These are phyloP conservation scores for Termitomyces sp. DNA, from an alignment of 768 basidiomycete genomes.

Conservation along the genomic window DNA sequence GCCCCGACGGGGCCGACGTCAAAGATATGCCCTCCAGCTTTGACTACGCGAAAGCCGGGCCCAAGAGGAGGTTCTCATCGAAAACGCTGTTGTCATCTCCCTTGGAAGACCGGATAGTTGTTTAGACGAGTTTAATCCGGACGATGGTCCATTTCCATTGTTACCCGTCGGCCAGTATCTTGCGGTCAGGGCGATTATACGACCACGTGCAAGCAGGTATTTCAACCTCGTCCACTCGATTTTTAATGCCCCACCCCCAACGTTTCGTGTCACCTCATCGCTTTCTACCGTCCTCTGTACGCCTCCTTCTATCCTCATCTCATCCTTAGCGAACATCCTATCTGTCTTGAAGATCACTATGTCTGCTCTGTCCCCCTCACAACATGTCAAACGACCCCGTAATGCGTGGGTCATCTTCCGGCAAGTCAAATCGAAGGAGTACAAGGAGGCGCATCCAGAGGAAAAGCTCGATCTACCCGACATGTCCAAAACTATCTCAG, in stretches of 20 bases:
- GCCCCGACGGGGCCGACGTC: not conserved
- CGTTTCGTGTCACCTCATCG: not conserved
- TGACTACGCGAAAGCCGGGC: not conserved
- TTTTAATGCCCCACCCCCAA: not conserved
- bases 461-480: not conserved
- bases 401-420: not conserved
- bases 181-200: not conserved
- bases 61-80: not conserved
- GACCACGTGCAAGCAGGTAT: not conserved
- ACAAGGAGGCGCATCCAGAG: not conserved
- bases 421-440: not conserved
- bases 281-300: not conserved
- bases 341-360: not conserved
- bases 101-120: not conserved
- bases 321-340: not conserved
- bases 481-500: not conserved
- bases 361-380: not conserved
- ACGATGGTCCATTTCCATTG: not conserved
- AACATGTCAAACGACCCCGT: not conserved
- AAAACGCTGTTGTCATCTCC: not conserved
- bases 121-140: not conserved
- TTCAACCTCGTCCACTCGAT: not conserved
- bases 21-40: not conserved
- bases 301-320: too few species aligned
- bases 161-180: not conserved